phyloP scores from a whole-genome alignment of 768 basidiomycete species.

The Tubosaeta sp. region DNA sequence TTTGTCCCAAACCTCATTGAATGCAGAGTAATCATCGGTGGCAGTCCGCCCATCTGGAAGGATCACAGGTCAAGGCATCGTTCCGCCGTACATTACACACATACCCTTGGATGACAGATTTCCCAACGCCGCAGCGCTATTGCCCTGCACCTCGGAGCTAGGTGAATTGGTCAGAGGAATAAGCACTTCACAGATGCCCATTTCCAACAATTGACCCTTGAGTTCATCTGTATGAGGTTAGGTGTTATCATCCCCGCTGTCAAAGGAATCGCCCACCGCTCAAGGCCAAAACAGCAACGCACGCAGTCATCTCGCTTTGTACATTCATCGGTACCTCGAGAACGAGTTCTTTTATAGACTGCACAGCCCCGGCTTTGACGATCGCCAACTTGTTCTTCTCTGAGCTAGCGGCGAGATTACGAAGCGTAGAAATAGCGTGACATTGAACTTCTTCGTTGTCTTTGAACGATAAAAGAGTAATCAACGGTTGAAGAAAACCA shows the following conservation, averaged over 20 bases:
- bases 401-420: conserved; percentile 93
- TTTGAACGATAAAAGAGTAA: conserved; percentile 94
- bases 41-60: conserved; percentile 66
- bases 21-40: conserved; percentile 90
- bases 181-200: conserved; percentile 97
- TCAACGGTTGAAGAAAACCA: conserved; percentile 93
- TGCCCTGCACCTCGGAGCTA: conserved; percentile 97
- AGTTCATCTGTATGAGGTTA: conserved; percentile 70
- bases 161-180: conserved; percentile 95
- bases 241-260: neutral
- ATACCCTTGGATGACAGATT: conserved; percentile 95
- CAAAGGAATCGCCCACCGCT: conserved; percentile 61
- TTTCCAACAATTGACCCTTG: conserved; percentile 93
- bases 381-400: conserved; percentile 99
- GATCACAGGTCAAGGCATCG: neutral
- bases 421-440: conserved; percentile 94
- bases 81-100: conserved; percentile 7
- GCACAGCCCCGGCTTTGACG: conserved; percentile 94
- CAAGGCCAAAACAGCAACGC: conserved; percentile 91
- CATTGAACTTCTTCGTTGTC: conserved; percentile 99
- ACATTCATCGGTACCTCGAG: conserved; percentile 93
- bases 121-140: conserved; percentile 95
- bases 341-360: conserved; percentile 94
- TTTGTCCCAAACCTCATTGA: conserved; percentile 97
- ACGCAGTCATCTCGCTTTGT: conserved; percentile 99